Percentiles rank a stretch among this genome's conserved stretches.
phyloP scores from a whole-genome alignment of 169 alveolate species.

The Fabrea salina region DNA sequence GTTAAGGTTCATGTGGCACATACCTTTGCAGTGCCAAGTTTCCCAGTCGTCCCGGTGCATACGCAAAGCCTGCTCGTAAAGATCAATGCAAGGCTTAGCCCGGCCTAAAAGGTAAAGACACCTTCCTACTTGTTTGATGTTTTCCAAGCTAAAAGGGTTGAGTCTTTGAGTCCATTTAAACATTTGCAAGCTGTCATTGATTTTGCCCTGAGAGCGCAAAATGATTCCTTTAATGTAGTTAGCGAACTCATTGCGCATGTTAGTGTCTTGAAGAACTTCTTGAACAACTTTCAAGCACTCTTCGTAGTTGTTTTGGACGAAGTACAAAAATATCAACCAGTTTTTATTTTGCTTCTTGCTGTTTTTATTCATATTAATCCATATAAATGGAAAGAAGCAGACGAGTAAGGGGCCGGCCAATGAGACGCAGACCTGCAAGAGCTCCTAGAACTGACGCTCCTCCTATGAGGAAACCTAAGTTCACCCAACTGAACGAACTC shows the following conservation, averaged over 20 bases:
- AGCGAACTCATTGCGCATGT: slow-evolving; percentile 55
- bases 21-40: slow-evolving; percentile 72
- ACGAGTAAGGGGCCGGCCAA: too few species aligned
- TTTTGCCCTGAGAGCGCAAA: slow-evolving; percentile 60
- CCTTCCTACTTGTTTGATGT: slow-evolving; percentile 75
- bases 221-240: slow-evolving; percentile 67
- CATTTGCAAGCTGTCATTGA: slow-evolving; percentile 65
- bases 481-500: background rate
- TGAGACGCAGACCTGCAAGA: too few species aligned
- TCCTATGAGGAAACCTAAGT: too few species aligned
- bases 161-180: slow-evolving; percentile 64
- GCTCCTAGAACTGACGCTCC: too few species aligned
- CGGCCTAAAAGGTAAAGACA: slow-evolving; percentile 66
- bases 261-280: slow-evolving; percentile 38
- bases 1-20: slow-evolving; percentile 64
- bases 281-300: slow-evolving; percentile 58
- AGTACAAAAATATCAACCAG: slow-evolving; percentile 48
- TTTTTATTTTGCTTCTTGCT: slow-evolving; percentile 40
- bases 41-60: slow-evolving; percentile 82
- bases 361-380: too few species aligned
- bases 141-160: slow-evolving; percentile 52
- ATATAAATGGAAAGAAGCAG: too few species aligned
- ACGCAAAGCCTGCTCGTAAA: slow-evolving; percentile 75
- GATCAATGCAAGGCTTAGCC: slow-evolving; percentile 75
- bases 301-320: slow-evolving; percentile 46